A percentile compares a stretch with the other conserved stretches of the same genome.
Conservation (phyloP, 2,329 filamentous ascomycete species). For the Penicillium sp. region DNA sequence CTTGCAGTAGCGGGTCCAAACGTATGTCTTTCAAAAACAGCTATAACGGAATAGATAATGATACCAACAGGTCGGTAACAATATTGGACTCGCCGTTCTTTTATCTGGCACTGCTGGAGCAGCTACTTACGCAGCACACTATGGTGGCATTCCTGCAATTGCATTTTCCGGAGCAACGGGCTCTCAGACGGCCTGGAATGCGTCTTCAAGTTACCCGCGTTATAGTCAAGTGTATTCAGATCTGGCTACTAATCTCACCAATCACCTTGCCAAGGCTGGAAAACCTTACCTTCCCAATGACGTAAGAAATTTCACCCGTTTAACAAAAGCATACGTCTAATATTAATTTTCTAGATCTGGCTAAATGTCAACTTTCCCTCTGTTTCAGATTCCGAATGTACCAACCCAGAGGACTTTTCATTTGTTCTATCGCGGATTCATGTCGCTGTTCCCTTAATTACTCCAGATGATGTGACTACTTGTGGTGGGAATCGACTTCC, state of each 20-base stretch:
- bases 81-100: slow-evolving; percentile 60
- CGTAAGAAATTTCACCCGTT: background rate
- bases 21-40: slow-evolving; percentile 32
- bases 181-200: slow-evolving; percentile 59
- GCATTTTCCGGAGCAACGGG: slow-evolving; percentile 66
- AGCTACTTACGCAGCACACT: slow-evolving; percentile 60
- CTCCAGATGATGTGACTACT: slow-evolving; percentile 57
- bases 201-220: slow-evolving; percentile 41
- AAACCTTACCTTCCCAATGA: slow-evolving; percentile 66
- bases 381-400: slow-evolving; percentile 56
- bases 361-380: slow-evolving; percentile 72
- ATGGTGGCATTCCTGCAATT: slow-evolving; percentile 65
- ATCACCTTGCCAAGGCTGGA: slow-evolving; percentile 59
- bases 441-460: slow-evolving; percentile 43
- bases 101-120: slow-evolving; percentile 72
- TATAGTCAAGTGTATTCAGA: slow-evolving; percentile 67
- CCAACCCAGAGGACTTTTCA: slow-evolving; percentile 58
- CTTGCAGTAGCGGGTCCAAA: slow-evolving; percentile 71
- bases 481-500: slow-evolving; percentile 63
- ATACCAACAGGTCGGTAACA: slow-evolving; percentile 45
- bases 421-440: slow-evolving; percentile 68
- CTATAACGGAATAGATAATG: background rate
- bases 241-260: slow-evolving; percentile 63
- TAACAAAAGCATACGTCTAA: background rate
- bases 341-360: slow-evolving; percentile 45